Conservation (phyloP, 768 basidiomycete genomes). For the Gymnopilus junonius region DNA sequence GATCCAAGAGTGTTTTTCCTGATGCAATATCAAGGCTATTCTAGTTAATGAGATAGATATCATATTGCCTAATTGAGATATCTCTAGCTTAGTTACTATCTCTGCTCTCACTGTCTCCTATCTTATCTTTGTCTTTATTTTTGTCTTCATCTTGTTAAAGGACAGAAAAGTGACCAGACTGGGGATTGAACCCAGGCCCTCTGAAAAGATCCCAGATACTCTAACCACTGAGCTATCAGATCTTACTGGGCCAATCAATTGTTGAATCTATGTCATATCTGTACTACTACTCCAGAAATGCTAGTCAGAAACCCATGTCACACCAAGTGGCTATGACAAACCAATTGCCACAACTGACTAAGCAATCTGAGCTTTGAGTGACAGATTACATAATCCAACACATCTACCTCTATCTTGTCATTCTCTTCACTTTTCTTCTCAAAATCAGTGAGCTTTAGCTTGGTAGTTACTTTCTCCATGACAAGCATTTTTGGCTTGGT, state of each 20-base stretch:
- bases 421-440: background rate
- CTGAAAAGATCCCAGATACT: no score
- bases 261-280: no score
- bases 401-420: background rate
- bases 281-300: no score
- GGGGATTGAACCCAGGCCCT: no score
- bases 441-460: background rate
- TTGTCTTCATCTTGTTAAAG: background rate
- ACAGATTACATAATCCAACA: no score
- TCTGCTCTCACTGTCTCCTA: background rate
- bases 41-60: background rate
- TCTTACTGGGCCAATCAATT: no score
- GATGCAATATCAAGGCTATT: background rate
- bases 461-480: background rate
- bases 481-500: background rate
- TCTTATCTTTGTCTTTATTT: background rate
- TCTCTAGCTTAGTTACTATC: background rate
- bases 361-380: no score
- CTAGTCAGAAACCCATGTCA: no score
- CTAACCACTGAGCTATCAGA: no score
- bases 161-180: no score
- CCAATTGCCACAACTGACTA: no score
- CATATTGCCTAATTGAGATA: background rate
- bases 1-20: background rate
- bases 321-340: no score